A percentile compares a stretch with the other conserved stretches of the same genome.
Evolutionary conservation across 2,329 filamentous ascomycete species (phyloP).

Genomic region (Pseudomassariella vexata): DNA sequence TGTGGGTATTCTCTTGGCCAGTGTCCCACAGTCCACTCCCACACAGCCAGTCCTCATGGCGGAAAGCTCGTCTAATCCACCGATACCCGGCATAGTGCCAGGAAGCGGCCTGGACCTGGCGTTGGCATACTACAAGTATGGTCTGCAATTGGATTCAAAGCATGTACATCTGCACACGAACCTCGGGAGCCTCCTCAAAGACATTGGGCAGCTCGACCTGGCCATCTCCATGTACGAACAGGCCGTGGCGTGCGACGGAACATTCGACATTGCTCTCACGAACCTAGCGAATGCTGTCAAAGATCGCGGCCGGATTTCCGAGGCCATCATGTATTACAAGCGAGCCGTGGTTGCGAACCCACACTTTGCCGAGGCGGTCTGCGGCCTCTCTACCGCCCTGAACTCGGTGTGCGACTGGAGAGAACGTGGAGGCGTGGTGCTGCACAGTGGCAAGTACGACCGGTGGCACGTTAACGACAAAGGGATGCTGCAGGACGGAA

Average conservation of each 20-base stretch:
- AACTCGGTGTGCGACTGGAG: constrained; percentile 97
- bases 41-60: constrained; percentile 23
- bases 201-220: constrained; percentile 85
- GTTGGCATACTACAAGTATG: constrained; percentile 92
- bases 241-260: constrained; percentile 85
- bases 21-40: constrained; percentile 67
- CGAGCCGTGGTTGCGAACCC: constrained; percentile 88
- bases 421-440: constrained; percentile 77
- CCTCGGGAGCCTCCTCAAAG: constrained; percentile 88
- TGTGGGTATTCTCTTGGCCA: constrained; percentile 92
- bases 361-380: constrained; percentile 94
- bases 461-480: constrained; percentile 88
- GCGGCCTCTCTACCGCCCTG: constrained; percentile 86
- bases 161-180: constrained; percentile 98
- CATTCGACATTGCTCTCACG: constrained; percentile 92
- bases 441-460: constrained; percentile 69
- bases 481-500: constrained; percentile 76
- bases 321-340: constrained; percentile 88
- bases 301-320: constrained; percentile 85
- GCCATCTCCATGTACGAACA: constrained; percentile 97
- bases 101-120: constrained; percentile 86
- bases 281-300: constrained; percentile 98
- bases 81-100: constrained; percentile 72
- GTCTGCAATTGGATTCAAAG: constrained; percentile 74
- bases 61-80: constrained; percentile 29